Evolutionary conservation across 192 early-diverging fungal species (phyloP).

Genomic region (Mortierella alpina): DNA sequence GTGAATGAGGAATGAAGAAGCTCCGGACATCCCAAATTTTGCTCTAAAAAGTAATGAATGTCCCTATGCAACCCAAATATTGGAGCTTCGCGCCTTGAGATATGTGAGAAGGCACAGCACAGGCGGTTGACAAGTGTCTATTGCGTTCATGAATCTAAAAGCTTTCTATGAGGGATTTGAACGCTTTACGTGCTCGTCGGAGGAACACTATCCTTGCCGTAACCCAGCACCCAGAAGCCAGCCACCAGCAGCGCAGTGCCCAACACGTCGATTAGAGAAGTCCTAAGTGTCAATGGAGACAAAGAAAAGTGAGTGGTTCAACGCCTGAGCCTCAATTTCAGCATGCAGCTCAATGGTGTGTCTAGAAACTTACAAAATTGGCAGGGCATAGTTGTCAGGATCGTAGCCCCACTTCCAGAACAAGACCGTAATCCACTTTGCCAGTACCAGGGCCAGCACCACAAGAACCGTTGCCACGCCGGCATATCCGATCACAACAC

Average conservation of each 20-base stretch:
- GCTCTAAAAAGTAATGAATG: not conserved
- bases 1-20: not conserved
- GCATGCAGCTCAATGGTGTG: not conserved
- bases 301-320: not conserved
- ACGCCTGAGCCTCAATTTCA: not conserved
- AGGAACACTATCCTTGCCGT: conserved; percentile 13
- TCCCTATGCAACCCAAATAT: not conserved
- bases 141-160: not conserved
- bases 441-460: conserved; percentile 63
- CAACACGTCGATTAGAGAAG: conserved; percentile 77
- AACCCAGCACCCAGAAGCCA: conserved; percentile 46
- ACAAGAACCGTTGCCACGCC: conserved; percentile 41
- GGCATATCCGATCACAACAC: conserved; percentile 28
- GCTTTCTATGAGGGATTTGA: too few relatives aligned
- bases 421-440: conserved; percentile 63
- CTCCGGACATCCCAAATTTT: not conserved
- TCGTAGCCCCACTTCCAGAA: conserved; percentile 78
- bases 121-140: not conserved
- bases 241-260: conserved; percentile 71
- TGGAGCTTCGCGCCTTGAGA: too few relatives aligned
- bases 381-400: conserved; percentile 79
- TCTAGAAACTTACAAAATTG: conserved; percentile 65
- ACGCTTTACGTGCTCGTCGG: not conserved
- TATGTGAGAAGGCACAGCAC: too few relatives aligned
- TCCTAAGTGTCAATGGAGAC: conserved; percentile 58